Evolutionary conservation across 2,329 filamentous ascomycete genomes (phyloP), one percentile per base, ranked within the genome.

Genomic region (Aspergillus sp.): DNA sequence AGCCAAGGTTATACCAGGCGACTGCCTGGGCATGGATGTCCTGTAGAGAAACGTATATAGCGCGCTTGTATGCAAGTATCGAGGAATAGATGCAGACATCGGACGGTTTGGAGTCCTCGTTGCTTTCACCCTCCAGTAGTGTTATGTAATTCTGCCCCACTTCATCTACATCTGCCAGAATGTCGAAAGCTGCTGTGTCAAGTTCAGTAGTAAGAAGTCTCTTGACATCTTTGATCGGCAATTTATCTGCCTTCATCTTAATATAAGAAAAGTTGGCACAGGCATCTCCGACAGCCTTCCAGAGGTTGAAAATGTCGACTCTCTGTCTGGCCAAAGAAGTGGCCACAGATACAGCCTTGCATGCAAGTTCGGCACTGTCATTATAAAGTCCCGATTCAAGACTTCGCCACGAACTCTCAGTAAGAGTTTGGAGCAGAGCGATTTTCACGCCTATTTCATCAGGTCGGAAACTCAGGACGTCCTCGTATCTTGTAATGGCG

Each of bases 1-100:
- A 97, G 34, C 93, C 93, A 12, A 98, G 74, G 58, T 98, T 98
- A 68, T 95, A 98, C 77, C 91, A 93, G 0, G 90, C 88, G n/a
- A 97, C 88, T 1, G 93, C 88, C 66, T 94, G 90, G 4, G 91
- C 90, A 62, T 96, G 88, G 6, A 81, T 64, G 59, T 98, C 90
- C 46, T 83, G 73, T 1, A 82, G 72, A 11, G 85, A 85, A 33
- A 83, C 78, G 53, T 86, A 72, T 10, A 97, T 83, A 6, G 90
- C 90, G 50, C 88, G 81, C 64, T 97, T 98, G 64, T 94, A 88
- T 5, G 88, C 86, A 12, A 97, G 71, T 27, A 97, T 87, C 0
- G 86, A 80, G 10, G 85, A 81, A 48, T 87, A 78, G 0, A 94
- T 66, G 48, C 78, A 83, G 48, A 76, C 71, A 54, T 52, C 76